Evolutionary conservation across 1,139 yeast species (phyloP), one percentile per base, ranked within the genome.

Genomic region (Yamadazyma conglobata): DNA sequence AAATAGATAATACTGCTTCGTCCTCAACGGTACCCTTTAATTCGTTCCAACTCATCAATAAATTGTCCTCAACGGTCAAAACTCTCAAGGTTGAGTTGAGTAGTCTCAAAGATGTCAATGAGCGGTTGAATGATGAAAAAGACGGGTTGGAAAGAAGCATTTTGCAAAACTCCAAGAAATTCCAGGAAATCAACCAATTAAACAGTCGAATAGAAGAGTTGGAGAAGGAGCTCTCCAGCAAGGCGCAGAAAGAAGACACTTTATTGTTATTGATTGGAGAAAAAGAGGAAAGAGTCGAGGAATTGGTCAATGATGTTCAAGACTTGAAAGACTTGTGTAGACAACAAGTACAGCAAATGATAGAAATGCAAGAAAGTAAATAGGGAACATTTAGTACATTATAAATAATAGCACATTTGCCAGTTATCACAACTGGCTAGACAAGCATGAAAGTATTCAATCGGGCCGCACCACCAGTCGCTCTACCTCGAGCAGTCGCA

Each of bases 301-400:
- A 91, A 56, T 65, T 93, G 31, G 70, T 70, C 42, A 95, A 95
- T 4, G 99, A 91, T 50, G 91, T 93, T 10, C 71, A 68, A 5
- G 99, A 91, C 54, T 65, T 91, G 56, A 91, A 89, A 56, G 89
- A 83, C 24, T 64, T 89, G 63, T 75, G 88, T 52, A 72, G 77
- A 38, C 72, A 74, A 39, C 98, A 91, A 55, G 91, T 88, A 19
- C 93, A 86, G 53, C 93, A 88, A 47, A 69, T 89, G 73, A 79
- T 85, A 25, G 84, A 76, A 35, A 61, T 82, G 57, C 82, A 77
- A 42, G 76, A 64, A 23, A 32, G 20, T 16, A 22, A 15, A 7
- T 23, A 33, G 28, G 8, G 6, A 21, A 20, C 10, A 22, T 11
- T 22, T 11, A 16, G 15, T 17, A 9, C 9, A 17, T 17, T 17